phyloP scores from a whole-genome alignment of 495 filamentous ascomycete genomes.

The Clohesyomyces aquaticus region DNA sequence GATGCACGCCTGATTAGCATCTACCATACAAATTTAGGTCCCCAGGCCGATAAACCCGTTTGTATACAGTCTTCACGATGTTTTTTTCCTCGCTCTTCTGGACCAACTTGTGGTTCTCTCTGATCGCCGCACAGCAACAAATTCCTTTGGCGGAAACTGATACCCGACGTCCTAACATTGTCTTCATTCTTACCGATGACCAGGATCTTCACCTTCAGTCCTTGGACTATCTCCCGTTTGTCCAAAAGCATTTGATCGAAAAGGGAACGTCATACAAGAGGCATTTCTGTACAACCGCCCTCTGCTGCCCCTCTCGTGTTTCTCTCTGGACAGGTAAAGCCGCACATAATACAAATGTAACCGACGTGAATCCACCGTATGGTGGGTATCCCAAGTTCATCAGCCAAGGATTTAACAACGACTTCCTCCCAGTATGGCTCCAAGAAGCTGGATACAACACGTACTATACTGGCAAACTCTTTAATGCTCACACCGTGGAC shows the following conservation, averaged over 20 bases:
- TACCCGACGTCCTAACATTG: slow-evolving; percentile 35
- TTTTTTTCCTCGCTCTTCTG: slow-evolving; percentile 12
- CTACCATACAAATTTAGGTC: too few species aligned
- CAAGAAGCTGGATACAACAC: slow-evolving; percentile 72
- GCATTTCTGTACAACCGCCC: slow-evolving; percentile 44
- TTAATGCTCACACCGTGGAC: slow-evolving; percentile 55
- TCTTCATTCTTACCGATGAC: slow-evolving; percentile 47
- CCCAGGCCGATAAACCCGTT: too few species aligned
- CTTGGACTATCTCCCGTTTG: slow-evolving; percentile 41
- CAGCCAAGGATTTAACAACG: slow-evolving; percentile 65
- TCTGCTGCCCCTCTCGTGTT: slow-evolving; percentile 48
- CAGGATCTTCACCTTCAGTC: slow-evolving; percentile 45
- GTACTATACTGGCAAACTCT: slow-evolving; percentile 74
- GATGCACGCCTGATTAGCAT: too few species aligned
- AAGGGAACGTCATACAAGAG: slow-evolving; percentile 38
- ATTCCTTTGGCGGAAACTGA: background rate
- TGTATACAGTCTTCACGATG: too few species aligned
- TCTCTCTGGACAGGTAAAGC: slow-evolving; percentile 61
- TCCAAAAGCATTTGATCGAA: slow-evolving; percentile 42
- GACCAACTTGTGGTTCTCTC: slow-evolving; percentile 1
- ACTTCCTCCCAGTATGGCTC: slow-evolving; percentile 71
- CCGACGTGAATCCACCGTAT: slow-evolving; percentile 63
- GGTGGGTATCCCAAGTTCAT: slow-evolving; percentile 73
- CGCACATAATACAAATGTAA: slow-evolving; percentile 77
- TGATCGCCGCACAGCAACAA: background rate